Evolutionary conservation across 2,329 filamentous ascomycete species (phyloP).

Genomic region (Nothomitra cinnamomea): DNA sequence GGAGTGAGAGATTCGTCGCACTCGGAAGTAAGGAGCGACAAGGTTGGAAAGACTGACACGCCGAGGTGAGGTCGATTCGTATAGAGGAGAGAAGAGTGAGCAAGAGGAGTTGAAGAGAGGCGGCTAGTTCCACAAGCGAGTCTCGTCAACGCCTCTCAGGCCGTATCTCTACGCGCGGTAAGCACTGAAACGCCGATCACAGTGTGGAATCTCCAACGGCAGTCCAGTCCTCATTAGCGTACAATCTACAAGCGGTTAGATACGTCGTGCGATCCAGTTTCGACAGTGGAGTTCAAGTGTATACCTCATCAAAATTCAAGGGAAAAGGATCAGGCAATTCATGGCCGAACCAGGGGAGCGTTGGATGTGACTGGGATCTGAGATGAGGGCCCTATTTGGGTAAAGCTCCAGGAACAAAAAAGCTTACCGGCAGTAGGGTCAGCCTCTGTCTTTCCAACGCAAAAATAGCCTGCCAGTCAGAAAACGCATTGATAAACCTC

Average conservation of each 20-base stretch:
- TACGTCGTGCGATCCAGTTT: too few relatives aligned
- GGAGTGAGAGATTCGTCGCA: background rate
- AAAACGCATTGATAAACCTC: too few relatives aligned
- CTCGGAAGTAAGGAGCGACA: background rate
- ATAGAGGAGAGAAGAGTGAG: background rate
- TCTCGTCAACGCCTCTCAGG: too few relatives aligned
- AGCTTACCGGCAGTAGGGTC: background rate
- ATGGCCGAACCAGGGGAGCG: background rate
- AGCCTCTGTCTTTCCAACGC: too few relatives aligned
- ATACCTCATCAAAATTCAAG: too few relatives aligned
- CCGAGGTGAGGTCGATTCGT: background rate
- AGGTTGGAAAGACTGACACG: background rate
- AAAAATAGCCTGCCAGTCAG: too few relatives aligned
- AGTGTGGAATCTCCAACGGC: background rate
- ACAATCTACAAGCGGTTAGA: background rate
- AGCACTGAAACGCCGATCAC: background rate
- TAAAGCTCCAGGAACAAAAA: constrained; percentile 3
- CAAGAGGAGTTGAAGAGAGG: background rate
- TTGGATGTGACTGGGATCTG: background rate
- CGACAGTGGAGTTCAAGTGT: too few relatives aligned
- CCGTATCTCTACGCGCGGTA: background rate
- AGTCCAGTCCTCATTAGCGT: background rate
- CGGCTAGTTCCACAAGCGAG: background rate
- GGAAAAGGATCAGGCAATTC: background rate
- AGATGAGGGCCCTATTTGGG: constrained; percentile 1